Evolutionary conservation across 345 rosid species (phyloP).

Genomic region (Pistacia integerrima): DNA sequence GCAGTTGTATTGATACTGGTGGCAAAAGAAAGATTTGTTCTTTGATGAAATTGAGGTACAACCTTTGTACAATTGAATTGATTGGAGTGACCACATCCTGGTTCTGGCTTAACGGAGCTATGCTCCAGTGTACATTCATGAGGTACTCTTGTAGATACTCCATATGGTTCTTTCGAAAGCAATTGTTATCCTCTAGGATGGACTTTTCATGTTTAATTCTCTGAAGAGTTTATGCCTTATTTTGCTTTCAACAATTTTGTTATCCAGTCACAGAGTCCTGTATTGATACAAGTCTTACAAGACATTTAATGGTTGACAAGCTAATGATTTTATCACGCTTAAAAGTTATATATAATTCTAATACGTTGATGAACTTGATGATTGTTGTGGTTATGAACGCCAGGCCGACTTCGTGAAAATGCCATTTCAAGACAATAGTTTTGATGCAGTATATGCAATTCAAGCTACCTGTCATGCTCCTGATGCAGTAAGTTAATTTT

Average conservation of each 20-base stretch:
- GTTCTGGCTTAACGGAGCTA: neutral
- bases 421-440: conserved; percentile 82
- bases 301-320: neutral
- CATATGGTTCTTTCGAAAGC: neutral
- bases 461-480: no score
- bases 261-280: neutral
- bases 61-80: neutral
- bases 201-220: conserved; percentile 5
- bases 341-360: neutral
- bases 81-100: neutral
- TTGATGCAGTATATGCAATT: no score
- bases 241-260: conserved; percentile 2
- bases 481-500: no score
- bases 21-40: neutral
- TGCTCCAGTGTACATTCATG: neutral
- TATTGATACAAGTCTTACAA: neutral
- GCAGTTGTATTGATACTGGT: neutral
- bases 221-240: neutral
- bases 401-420: conserved; percentile 99
- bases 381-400: conserved; percentile 22
- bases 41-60: neutral
- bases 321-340: neutral
- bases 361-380: neutral
- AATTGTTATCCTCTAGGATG: neutral
- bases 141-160: conserved; percentile 2